Conservation (phyloP, 2,329 filamentous ascomycete species). For the Cryphonectria nitschkei region DNA sequence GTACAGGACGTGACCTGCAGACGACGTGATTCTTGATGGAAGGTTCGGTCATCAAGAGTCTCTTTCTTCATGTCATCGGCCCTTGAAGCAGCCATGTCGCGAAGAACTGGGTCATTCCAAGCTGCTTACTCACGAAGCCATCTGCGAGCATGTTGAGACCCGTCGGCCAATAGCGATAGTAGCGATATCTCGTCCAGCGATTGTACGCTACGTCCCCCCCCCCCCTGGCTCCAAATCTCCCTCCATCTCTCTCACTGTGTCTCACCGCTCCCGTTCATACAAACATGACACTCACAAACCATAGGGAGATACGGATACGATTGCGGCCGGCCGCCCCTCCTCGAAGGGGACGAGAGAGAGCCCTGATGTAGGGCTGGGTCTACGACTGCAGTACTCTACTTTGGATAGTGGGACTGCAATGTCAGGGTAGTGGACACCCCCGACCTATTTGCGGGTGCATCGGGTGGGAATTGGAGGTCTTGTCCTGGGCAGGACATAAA, state of each 20-base stretch:
- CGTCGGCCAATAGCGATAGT: background rate
- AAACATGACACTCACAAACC: background rate
- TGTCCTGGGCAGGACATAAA: conserved; percentile 35
- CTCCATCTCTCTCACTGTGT: background rate
- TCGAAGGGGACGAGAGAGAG: background rate
- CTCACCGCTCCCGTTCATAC: background rate
- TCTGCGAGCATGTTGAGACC: background rate
- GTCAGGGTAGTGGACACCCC: background rate
- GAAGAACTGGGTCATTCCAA: background rate
- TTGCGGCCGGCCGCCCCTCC: background rate
- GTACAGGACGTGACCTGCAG: background rate
- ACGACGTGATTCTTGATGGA: background rate
- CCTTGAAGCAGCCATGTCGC: background rate
- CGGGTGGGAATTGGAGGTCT: background rate
- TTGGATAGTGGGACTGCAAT: background rate
- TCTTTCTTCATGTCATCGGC: background rate
- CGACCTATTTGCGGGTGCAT: background rate
- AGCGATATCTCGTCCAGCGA: background rate
- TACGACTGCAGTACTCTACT: background rate
- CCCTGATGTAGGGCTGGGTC: background rate
- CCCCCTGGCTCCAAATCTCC: background rate
- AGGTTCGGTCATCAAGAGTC: background rate
- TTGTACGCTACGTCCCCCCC: background rate
- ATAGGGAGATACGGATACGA: background rate
- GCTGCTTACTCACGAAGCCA: background rate